Base-by-base conservation (phyloP, 805 yeast species). In the baker's yeast (Saccharomyces cerevisiae) region DNA sequence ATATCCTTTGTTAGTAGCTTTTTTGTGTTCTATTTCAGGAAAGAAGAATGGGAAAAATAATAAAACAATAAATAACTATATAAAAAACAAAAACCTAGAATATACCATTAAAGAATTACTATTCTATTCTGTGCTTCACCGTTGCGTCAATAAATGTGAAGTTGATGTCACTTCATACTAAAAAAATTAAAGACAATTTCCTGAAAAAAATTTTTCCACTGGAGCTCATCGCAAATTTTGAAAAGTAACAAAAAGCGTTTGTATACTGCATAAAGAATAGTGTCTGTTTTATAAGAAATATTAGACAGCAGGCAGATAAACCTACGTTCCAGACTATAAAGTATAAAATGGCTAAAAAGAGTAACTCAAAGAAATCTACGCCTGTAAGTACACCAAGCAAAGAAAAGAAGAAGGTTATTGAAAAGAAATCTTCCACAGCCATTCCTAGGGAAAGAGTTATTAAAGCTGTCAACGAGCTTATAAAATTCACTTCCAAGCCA, bases 381-480 rank as follows among this genome's bases (percentile, higher is more conserved):
- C 63, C 57, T 13, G 57, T 49, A 17, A 51, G 53, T 17, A 58
- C 62, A 29, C 63, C 67, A 49, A 53, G 60, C n/a, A 61, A 61
- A 49, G 54, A 49, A 48, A 56, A 57, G 36, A 67, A 48, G 31
- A 48, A 26, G 31, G 31, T 29, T 31, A 13, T 28, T 21, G 24
- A 36, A 36, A 17, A 36, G 13, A 55, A 41, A 47, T 55, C 57
- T 32, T 46, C 55, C 9, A 32, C 57, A n/a, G 54, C 47, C 21
- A 69, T 73, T 36, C 69, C 70, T n/a, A 50, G 53, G 6, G 61
- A 59, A 17, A 69, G 70, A 57, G 65, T 79, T 14, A 56, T 60
- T 21, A 79, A 79, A 57, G 91, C 92, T 11, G 69, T 87, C 48
- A 63, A 72, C 17, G 95, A 89, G 60, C 78, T 94, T 65, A 72